These are phyloP conservation scores for Picea mariana DNA, from an alignment of 83 land plant genomes.

Conservation along the genomic window DNA sequence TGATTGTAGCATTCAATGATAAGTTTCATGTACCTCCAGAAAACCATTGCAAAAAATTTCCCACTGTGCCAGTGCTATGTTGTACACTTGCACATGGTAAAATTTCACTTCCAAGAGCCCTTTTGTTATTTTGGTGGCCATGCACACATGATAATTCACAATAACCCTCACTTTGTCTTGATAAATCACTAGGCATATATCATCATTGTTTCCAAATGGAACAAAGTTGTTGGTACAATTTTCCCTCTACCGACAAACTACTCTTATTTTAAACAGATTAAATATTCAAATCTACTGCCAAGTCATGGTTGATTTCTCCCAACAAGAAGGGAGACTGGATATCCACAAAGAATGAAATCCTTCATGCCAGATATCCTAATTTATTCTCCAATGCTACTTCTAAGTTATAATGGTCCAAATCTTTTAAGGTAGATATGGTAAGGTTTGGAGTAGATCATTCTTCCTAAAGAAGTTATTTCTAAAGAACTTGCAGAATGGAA, in stretches of 20 bases:
- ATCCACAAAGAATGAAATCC: neutral
- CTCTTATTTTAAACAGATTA: neutral
- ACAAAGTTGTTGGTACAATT: neutral
- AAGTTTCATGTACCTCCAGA: slow-evolving; percentile 1
- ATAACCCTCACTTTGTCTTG: neutral
- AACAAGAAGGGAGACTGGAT: neutral
- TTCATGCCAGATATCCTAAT: neutral
- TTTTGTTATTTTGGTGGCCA: neutral
- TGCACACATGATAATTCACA: neutral
- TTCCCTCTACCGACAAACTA: neutral
- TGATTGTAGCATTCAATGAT: neutral
- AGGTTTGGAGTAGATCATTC: neutral
- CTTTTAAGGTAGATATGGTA: neutral
- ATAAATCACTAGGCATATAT: neutral
- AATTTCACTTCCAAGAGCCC: neutral
- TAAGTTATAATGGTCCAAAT: neutral
- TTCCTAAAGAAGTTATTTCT: neutral
- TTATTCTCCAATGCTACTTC: neutral
- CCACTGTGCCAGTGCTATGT: neutral
- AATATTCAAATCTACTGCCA: neutral
- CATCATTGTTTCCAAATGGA: neutral
- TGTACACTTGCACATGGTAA: neutral
- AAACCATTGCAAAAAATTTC: neutral
- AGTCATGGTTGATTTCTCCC: neutral
- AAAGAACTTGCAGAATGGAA: neutral